Evolutionary conservation across 164 flowering plant genomes (phyloP).

Genomic region (Chimonanthus praecox): DNA sequence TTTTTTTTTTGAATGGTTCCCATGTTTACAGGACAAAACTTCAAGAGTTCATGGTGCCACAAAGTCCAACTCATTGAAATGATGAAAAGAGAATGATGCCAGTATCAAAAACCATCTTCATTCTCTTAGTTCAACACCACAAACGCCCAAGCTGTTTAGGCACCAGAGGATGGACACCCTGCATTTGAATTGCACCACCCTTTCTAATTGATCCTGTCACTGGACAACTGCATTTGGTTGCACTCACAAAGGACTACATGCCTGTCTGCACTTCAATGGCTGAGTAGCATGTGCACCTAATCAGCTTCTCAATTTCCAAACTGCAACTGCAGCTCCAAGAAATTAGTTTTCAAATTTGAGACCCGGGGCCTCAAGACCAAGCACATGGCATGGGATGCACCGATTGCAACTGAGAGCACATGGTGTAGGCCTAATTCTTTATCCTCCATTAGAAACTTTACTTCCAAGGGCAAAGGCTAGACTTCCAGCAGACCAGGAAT

Average conservation of each 20-base stretch:
- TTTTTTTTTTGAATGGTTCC: too few relatives aligned
- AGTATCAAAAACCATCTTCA: too few relatives aligned
- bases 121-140: too few relatives aligned
- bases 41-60: too few relatives aligned
- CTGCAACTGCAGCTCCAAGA: not conserved
- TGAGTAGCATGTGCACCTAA: not conserved
- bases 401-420: slow-evolving; percentile 65
- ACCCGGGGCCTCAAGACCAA: slow-evolving; percentile 28
- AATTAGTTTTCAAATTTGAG: not conserved
- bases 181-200: too few relatives aligned
- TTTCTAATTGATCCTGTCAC: too few relatives aligned
- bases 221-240: not conserved
- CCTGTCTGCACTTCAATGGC: not conserved
- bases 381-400: slow-evolving; percentile 91
- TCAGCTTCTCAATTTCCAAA: not conserved
- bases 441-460: slow-evolving; percentile 63
- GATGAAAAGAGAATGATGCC: too few relatives aligned
- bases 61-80: too few relatives aligned
- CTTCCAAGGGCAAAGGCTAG: slow-evolving; percentile 62
- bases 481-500: slow-evolving; percentile 80
- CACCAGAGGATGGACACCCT: too few relatives aligned
- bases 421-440: slow-evolving; percentile 56
- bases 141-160: too few relatives aligned
- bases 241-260: not conserved
- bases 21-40: too few relatives aligned